These are phyloP conservation scores for Asterochloris sp. DNA, from an alignment of 139 green algal species.

Conservation along the genomic window DNA sequence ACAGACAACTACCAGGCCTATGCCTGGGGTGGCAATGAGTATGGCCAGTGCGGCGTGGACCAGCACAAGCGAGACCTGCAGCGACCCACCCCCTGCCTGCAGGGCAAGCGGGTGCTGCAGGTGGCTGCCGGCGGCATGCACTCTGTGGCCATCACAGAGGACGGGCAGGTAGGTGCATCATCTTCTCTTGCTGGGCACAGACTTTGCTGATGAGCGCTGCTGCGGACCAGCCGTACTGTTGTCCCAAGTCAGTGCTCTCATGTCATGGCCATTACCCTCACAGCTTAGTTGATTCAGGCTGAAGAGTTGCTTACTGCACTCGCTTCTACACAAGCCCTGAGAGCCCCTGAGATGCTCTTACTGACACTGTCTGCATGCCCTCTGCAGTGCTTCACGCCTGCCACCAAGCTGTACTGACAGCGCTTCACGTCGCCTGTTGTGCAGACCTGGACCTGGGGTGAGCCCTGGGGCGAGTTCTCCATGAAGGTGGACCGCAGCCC, in stretches of 20 bases:
- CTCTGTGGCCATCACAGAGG: slow-evolving; percentile 78
- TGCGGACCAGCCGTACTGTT: too few species aligned
- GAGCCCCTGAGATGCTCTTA: too few species aligned
- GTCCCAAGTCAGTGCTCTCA: too few species aligned
- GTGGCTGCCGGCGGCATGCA: slow-evolving; percentile 91
- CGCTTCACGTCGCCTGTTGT: neutral
- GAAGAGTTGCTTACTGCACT: too few species aligned
- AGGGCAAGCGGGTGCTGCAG: slow-evolving; percentile 45
- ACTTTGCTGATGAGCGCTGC: too few species aligned
- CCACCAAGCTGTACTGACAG: too few species aligned
- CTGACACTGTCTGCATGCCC: too few species aligned
- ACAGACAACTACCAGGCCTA: slow-evolving; percentile 33
- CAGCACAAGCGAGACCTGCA: slow-evolving; percentile 52
- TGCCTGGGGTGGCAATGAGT: slow-evolving; percentile 90
- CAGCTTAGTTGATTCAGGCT: too few species aligned
- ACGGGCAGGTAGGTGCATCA: slow-evolving; percentile 55
- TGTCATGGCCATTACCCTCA: too few species aligned
- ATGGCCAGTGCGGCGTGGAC: slow-evolving; percentile 70
- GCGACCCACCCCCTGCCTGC: slow-evolving; percentile 47
- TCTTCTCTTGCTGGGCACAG: neutral
- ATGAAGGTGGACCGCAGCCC: slow-evolving; percentile 47
- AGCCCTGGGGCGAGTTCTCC: slow-evolving; percentile 82
- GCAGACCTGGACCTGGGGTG: slow-evolving; percentile 65
- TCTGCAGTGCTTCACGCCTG: too few species aligned
- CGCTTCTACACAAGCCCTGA: too few species aligned